These are phyloP conservation scores for Apiotrichum veenhuisii DNA, from an alignment of 1,284 basidiomycete species.

Conservation along the genomic window DNA sequence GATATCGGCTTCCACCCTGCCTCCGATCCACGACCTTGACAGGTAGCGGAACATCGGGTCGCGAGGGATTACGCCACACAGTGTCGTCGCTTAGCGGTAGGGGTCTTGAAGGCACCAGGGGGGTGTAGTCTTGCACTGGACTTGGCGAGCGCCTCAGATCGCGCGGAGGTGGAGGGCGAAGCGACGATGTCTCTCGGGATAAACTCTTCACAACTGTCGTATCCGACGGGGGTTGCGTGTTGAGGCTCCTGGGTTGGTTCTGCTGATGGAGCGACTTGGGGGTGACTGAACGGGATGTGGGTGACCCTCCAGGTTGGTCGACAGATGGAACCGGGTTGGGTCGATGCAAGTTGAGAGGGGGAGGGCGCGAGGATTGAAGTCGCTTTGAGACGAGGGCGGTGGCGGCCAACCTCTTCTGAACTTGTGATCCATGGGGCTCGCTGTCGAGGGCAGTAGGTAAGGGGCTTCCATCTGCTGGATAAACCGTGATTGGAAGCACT, in stretches of 20 bases:
- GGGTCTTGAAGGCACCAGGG: neutral
- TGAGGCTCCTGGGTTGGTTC: neutral
- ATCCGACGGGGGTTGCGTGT: neutral
- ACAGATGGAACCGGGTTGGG: neutral
- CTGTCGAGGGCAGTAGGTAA: neutral
- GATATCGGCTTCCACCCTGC: constrained; percentile 4
- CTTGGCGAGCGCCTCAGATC: constrained; percentile 37
- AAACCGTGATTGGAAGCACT: neutral
- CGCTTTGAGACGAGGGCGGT: constrained; percentile 15
- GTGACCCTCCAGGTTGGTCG: neutral
- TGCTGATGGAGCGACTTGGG: constrained; percentile 17
- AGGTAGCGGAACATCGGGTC: neutral
- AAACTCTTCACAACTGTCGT: neutral
- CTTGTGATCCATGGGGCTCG: constrained; percentile 10
- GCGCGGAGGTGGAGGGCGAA: constrained; percentile 33
- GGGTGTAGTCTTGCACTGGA: constrained; percentile 23
- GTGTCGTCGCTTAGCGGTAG: neutral
- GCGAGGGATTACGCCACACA: neutral
- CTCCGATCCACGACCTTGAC: neutral
- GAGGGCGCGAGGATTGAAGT: constrained; percentile 26
- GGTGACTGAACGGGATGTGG: constrained; percentile 4
- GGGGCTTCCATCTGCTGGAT: neutral
- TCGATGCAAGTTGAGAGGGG: constrained; percentile 20
- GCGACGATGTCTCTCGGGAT: neutral
- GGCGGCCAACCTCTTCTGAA: constrained; percentile 14